Base-by-base conservation (phyloP, 441 rosid genomes). In the Isatis lusitanica region DNA sequence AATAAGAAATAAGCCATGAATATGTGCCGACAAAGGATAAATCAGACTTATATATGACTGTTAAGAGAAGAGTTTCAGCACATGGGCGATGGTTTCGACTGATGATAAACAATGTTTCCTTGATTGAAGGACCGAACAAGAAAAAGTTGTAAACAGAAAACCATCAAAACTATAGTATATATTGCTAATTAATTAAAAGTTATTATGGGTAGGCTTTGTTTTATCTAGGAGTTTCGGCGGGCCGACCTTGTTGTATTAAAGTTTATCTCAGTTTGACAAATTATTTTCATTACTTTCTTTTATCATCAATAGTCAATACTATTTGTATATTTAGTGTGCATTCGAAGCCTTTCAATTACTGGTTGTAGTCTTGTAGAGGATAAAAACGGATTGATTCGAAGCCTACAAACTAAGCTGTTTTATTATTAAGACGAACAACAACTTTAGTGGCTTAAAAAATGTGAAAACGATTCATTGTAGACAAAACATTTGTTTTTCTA, bases 21-120 rank as follows among this genome's bases (percentile, higher is more conserved):
- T 47, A 63, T 57, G 67, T 47, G 79, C 79, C 79, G 79, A 76
- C 75, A 76, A 57, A 48, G 40, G 56, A 70, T 64, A 76, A 70
- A 63, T 57, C 39, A 63, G 62, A 76, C 31, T 70, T 9, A 40
- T 18, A 57, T 15, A 70, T 16, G 63, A 52, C 44, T 62, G 60
- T 70, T 68, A 35, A 53, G 70, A 46, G 47, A 38, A 63, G 44
- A 33, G 74, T 18, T 63, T 38, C 12, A 43, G 68, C 80, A 77
- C 76, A 71, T 77, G 76, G 73, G 59, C 42, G 68, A 43, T 66
- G 71, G 71, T 76, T 76, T 76, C 63, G 68, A 64, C 50, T 70
- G 26, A 28, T 64, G 3, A 58, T 76, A 64, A 65, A 70, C 68
- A 70, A 77, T 71, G 66, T 47, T 59, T 61, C 65, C 73, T 60